These are phyloP conservation scores for Sporisorium iseilematis-ciliati DNA, from an alignment of 1,284 basidiomycete species.

Conservation along the genomic window DNA sequence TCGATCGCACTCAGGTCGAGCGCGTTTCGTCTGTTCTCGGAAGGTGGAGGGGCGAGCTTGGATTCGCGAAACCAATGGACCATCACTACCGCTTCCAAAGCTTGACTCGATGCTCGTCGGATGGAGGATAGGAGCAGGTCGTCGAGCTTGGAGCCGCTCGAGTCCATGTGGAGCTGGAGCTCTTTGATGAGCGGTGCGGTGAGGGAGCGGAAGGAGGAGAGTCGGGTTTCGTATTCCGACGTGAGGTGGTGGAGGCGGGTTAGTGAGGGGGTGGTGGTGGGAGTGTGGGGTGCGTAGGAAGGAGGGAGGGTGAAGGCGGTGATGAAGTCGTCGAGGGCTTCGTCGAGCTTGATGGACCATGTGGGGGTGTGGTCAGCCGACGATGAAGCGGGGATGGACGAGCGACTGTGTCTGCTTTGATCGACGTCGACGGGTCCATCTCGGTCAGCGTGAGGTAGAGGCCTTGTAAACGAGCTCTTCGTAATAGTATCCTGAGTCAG, in stretches of 20 bases:
- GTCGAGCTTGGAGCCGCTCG: slow-evolving; percentile 5
- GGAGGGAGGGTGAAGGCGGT: not conserved
- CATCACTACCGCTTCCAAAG: slow-evolving; percentile 20
- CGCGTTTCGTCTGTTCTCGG: not conserved
- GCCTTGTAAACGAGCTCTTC: no score
- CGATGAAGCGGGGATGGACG: not conserved
- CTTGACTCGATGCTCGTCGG: slow-evolving; percentile 9
- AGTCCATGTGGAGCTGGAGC: slow-evolving; percentile 1
- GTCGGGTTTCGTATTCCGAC: slow-evolving; percentile 6
- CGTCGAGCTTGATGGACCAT: no score
- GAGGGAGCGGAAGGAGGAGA: slow-evolving; percentile 4
- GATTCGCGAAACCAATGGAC: slow-evolving; percentile 19
- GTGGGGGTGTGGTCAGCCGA: not conserved
- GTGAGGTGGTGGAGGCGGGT: not conserved
- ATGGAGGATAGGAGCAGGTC: slow-evolving; percentile 9
- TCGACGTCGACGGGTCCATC: no score
- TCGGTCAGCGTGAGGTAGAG: no score
- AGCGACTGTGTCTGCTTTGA: no score
- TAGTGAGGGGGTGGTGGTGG: not conserved
- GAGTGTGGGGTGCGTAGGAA: not conserved
- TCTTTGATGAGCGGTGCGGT: slow-evolving; percentile 1
- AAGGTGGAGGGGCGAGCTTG: slow-evolving; percentile 1
- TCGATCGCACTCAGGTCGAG: not conserved
- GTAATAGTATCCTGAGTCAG: no score
- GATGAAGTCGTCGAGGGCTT: no score